Base-by-base conservation (phyloP, 2,329 filamentous ascomycete species). In the Colletotrichum orbiculare region DNA sequence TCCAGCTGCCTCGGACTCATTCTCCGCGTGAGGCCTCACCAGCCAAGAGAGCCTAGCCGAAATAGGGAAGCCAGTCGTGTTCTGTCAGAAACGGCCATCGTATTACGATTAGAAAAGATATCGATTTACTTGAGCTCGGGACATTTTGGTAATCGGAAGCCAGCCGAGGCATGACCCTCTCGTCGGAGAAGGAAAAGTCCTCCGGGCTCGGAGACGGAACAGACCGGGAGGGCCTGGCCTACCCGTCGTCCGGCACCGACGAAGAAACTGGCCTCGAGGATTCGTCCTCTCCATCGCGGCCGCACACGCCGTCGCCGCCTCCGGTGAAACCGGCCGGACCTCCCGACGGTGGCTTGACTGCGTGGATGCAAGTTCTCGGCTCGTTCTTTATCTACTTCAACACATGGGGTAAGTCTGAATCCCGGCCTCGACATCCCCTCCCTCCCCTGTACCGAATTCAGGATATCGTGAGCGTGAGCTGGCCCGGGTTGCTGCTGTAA, bases 341-440 rank as follows among this genome's bases (percentile, higher is more conserved):
- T 33, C 62, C 62, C 35, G 71, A 70, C 77, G 25, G 74, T 70
- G 68, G 68, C 52, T 56, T 48, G 25, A 74, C 74, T 45, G 84
- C 84, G 35, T 86, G 84, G 84, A 73, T 74, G 0, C 83, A 85
- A 69, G 81, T 81, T 4, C 78, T 77, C 2, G 73, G 83, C 34
- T 80, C 78, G 3, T 80, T 83, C 68, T 73, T 84, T 17, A 78
- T 83, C 35, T 82, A 85, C 61, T 82, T 85, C 70, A 83, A 81
- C 48, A 82, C 80, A 8, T 62, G 66, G 67, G 62, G 62, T 68
- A 54, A 64, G 60, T 53, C 2, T 15, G 39, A 60, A 12, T 50
- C 3, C 39, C 34, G 25, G n/a, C 45, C 35, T 57, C 17, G 15
- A 8, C 8, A 33, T 33, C 3, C 50, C 15, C 8, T 9, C 4